These are phyloP conservation scores for Penicillium sp. DNA, from an alignment of 2,329 filamentous ascomycete species.

Conservation along the genomic window DNA sequence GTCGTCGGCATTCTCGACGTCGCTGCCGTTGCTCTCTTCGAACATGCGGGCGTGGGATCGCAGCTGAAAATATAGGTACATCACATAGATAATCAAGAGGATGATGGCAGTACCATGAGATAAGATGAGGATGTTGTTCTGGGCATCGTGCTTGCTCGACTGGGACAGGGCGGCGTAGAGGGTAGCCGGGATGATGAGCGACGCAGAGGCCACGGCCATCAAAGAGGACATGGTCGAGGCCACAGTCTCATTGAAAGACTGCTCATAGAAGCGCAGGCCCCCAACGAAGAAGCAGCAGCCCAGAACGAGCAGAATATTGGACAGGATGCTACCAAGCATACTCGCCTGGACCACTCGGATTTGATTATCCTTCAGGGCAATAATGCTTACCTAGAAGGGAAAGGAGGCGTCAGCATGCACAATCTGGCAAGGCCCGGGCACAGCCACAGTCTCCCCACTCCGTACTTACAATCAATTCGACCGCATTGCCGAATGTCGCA, in stretches of 20 bases:
- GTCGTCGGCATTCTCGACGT: conserved; percentile 35
- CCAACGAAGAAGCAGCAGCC: conserved; percentile 78
- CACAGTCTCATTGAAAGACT: conserved; percentile 54
- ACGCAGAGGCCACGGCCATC: conserved; percentile 72
- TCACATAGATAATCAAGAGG: conserved; percentile 68
- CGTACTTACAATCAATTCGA: conserved; percentile 68
- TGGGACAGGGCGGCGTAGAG: conserved; percentile 64
- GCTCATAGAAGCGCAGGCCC: conserved; percentile 67
- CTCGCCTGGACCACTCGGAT: conserved; percentile 96
- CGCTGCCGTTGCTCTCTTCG: conserved; percentile 49
- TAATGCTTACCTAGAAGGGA: conserved; percentile 71
- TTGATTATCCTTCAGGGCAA: conserved; percentile 78
- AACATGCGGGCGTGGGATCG: conserved; percentile 72
- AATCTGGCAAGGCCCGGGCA: not conserved
- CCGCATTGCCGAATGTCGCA: conserved; percentile 65
- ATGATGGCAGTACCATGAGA: conserved; percentile 76
- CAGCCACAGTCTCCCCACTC: conserved; percentile 56
- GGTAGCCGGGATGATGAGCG: conserved; percentile 74
- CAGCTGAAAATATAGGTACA: conserved; percentile 77
- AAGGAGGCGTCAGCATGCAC: not conserved
- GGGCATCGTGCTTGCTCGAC: conserved; percentile 34
- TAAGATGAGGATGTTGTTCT: conserved; percentile 62
- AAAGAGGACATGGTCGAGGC: conserved; percentile 60
- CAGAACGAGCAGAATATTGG: conserved; percentile 84
- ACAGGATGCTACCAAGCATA: conserved; percentile 94